Conservation (phyloP, 768 basidiomycete genomes). For the Phanerodontia chrysosporium region DNA sequence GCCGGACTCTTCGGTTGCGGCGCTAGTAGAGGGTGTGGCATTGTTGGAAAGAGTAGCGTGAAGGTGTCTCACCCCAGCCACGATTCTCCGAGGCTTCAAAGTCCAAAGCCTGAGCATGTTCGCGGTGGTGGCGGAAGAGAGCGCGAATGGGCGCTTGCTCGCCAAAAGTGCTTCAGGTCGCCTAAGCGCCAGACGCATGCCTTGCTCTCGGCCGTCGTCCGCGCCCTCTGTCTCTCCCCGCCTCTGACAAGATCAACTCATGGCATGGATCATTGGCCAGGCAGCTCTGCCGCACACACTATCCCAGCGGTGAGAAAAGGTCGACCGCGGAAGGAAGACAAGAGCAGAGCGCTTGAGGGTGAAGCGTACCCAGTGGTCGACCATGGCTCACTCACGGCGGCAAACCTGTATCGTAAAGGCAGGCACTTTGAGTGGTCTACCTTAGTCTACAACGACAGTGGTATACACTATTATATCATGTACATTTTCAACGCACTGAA, state of each 20-base stretch:
- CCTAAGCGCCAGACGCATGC: not conserved
- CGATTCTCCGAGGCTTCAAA: constrained; percentile 35
- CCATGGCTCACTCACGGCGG: constrained; percentile 51
- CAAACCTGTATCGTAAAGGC: constrained; percentile 44
- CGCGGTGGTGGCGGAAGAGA: constrained; percentile 19
- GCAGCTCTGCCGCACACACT: not conserved
- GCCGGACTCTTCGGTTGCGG: constrained; percentile 18
- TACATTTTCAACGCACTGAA: not conserved
- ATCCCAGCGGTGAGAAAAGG: constrained; percentile 1
- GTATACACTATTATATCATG: constrained; percentile 16
- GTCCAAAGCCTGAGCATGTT: constrained; percentile 54
- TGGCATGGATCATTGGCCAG: constrained; percentile 15
- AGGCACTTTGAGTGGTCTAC: constrained; percentile 52
- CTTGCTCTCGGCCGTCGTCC: not conserved
- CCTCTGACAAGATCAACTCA: not conserved
- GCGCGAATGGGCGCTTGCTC: constrained; percentile 2
- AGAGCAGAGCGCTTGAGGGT: not conserved
- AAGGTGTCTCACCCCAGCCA: constrained; percentile 35
- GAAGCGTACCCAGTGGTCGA: constrained; percentile 49
- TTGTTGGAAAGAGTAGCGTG: constrained; percentile 38
- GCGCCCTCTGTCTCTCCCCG: not conserved
- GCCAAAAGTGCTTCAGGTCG: not conserved
- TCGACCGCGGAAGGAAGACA: not conserved
- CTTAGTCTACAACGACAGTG: constrained; percentile 28
- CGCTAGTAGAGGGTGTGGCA: constrained; percentile 29